Base-by-base conservation (phyloP, 176 grass and related monocot genomes). In the Microstegium vimineum region DNA sequence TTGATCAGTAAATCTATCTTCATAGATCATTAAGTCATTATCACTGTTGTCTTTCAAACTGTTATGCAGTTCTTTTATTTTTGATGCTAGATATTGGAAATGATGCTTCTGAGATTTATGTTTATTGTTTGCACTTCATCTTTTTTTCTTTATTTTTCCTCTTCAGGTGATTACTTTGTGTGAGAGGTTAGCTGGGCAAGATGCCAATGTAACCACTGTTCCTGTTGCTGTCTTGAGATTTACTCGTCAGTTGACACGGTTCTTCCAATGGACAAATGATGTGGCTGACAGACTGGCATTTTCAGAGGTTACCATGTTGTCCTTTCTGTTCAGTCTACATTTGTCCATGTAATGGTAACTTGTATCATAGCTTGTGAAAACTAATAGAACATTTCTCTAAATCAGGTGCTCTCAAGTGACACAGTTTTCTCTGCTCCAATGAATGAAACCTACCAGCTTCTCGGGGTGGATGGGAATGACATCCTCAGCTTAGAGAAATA, bases 251-350 rank as follows among this genome's bases (percentile, higher is more conserved):
- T 82, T 95, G 85, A 95, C 96, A 77, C 90, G 96, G 20, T 86
- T 93, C 87, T 98, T 98, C 83, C 93, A 92, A 67, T 98, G 96
- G 91, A 95, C 96, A 66, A 98, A 92, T 71, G 96, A 98, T 85
- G 93, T 98, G 56, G 96, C 96, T 82, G 96, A 98, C 77, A 89
- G 93, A 74, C 80, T 98, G 63, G 93, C 96, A 91, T 98, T 98
- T 86, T 86, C 89, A 71, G 96, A 98, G 92, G 96, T 95, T 91
- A 76, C 7, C 49, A 59, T 84, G 10, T 62, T 32, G 22, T 49
- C 38, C 31, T 37, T 31, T 78, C 41, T 90, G 36, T 77, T 79
- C 15, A 80, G 42, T 76, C 7, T 42, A 28, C 67, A 78, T 67
- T 28, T 66, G 46, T 26, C 76, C 70, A 36, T 67, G 27, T 90